Evolutionary conservation across 495 filamentous ascomycete species (phyloP), one percentile per base, ranked within the genome.

Genomic region (Aspergillus indologenus): DNA sequence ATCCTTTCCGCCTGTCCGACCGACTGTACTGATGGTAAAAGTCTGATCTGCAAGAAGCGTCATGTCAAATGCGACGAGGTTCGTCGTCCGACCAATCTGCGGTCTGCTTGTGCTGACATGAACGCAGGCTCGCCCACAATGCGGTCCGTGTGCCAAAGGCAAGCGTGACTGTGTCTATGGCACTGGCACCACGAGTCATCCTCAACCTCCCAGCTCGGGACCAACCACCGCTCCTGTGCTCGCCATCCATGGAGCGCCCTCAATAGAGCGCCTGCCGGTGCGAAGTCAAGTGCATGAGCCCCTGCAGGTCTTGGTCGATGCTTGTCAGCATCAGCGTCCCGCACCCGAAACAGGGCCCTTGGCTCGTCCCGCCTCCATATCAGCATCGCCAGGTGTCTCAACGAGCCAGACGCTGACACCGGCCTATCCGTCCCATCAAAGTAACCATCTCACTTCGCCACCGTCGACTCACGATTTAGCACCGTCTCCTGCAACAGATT

Each of bases 61-160:
- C 69, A 71, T 54, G 69, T 71, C 45, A 71, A 71, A 48, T 71
- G 69, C 29, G 69, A 71, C 22, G 69, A 70, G 57, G 68, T 67
- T 62, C 20, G 55, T 40, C 15, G 18, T 20, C 34, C 26, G 11
- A 24, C 26, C 20, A 34, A 48, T 42, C 29, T 12, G n/a, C 48
- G 18, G 26, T 6, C 1, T 18, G 24, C 29, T 15, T 7, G 47
- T 9, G 43, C 46, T 26, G 18, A 19, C 6, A 12, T 29, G 20
- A 52, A 49, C 12, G 21, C 52, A 71, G 68, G 61, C 59, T 31
- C 69, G 59, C 12, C 69, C 69, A 17, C 67, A 64, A 52, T 71
- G 69, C 60, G 67, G 67, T 22, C 69, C 69, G 52, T 71, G 69
- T 53, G 57, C 61, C 8, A 71, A 71, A 61, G 69, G 69, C 8